These are phyloP conservation scores for Alternaria sp. DNA, from an alignment of 2,329 filamentous ascomycete species.

Conservation along the genomic window DNA sequence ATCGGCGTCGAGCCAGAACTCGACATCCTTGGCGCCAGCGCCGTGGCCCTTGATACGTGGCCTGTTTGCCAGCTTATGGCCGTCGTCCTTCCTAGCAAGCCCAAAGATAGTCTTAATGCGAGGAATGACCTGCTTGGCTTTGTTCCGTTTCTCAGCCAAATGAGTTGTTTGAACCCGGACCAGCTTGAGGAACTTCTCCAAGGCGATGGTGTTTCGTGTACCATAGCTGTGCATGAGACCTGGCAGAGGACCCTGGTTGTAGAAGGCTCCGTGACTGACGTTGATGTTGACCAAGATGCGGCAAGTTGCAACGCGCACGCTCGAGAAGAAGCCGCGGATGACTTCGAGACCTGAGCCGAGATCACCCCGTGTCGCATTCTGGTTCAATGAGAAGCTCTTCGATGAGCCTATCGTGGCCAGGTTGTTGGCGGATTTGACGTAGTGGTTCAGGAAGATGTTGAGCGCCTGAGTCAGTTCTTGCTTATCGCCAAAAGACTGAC, in stretches of 20 bases:
- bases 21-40: slow-evolving; percentile 28
- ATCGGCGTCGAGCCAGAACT: slow-evolving; percentile 28
- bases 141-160: slow-evolving; percentile 43
- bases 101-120: slow-evolving; percentile 49
- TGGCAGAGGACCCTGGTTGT: slow-evolving; percentile 52
- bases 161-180: slow-evolving; percentile 47
- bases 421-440: slow-evolving; percentile 49
- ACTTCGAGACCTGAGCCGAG: slow-evolving; percentile 61
- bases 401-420: slow-evolving; percentile 59
- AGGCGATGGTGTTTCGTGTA: slow-evolving; percentile 11
- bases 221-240: slow-evolving; percentile 29
- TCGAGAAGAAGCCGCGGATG: slow-evolving; percentile 66
- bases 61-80: slow-evolving; percentile 25
- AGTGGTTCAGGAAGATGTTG: slow-evolving; percentile 63
- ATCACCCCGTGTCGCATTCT: slow-evolving; percentile 37
- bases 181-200: slow-evolving; percentile 48
- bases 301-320: slow-evolving; percentile 62
- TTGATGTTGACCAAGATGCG: slow-evolving; percentile 67
- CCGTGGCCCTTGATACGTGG: slow-evolving; percentile 19
- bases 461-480: slow-evolving; percentile 60
- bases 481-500: slow-evolving; percentile 49
- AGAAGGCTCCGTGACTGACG: slow-evolving; percentile 64
- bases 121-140: slow-evolving; percentile 37
- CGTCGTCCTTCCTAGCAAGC: slow-evolving; percentile 48
- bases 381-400: slow-evolving; percentile 49